Conservation (phyloP, 768 basidiomycete species). For the Suillus luteus region DNA sequence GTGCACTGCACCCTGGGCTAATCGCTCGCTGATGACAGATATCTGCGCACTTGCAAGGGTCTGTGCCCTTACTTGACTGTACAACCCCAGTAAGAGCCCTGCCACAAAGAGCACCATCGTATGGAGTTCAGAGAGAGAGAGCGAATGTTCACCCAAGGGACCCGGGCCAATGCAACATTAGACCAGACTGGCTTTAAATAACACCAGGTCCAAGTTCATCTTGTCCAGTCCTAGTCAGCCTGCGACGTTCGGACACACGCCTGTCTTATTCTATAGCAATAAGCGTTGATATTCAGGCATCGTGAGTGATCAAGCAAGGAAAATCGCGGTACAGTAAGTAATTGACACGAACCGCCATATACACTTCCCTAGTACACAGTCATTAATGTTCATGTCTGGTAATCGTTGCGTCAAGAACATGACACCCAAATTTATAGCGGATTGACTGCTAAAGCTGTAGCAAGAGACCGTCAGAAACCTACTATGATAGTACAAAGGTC, state of each 20-base stretch:
- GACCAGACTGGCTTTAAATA: constrained; percentile 12
- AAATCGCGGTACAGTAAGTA: background rate
- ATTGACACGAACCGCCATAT: background rate
- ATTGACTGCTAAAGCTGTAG: background rate
- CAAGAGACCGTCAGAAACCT: background rate
- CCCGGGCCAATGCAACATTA: background rate
- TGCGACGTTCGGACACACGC: background rate
- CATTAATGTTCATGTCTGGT: background rate
- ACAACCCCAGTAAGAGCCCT: constrained; percentile 5
- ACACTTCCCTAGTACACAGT: background rate
- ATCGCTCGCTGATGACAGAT: constrained; percentile 36
- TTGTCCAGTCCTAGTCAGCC: background rate
- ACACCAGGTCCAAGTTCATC: background rate
- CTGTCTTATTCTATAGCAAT: background rate
- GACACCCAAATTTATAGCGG: background rate
- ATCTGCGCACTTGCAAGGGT: constrained; percentile 38
- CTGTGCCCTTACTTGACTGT: constrained; percentile 30
- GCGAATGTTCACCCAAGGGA: background rate
- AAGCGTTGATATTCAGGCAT: background rate
- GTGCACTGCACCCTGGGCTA: constrained; percentile 43
- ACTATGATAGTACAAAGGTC: background rate
- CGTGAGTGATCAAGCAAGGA: background rate
- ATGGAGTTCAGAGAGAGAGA: background rate
- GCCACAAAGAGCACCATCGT: constrained; percentile 10
- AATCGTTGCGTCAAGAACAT: background rate